Base-by-base conservation (phyloP, 129 eudicot genomes). In the Centella asiatica region DNA sequence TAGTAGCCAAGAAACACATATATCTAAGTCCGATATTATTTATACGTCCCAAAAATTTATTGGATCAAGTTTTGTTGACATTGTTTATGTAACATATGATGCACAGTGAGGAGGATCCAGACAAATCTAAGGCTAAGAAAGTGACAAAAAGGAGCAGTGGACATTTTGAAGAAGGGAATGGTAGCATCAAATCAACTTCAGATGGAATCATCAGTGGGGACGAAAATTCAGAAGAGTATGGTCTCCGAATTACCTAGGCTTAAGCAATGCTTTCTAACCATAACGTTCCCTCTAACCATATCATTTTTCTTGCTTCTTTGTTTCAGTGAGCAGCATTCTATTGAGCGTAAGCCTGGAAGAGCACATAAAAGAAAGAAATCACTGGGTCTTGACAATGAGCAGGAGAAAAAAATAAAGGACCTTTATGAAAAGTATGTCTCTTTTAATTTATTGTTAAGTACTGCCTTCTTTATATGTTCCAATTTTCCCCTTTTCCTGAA, bases 361-460 rank as follows among this genome's bases (percentile, higher is more conserved):
- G 73, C 68, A 37, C 57, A 67, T 7, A 78, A 72, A 72, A 78
- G 74, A 63, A 69, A 70, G 69, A 87, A 81, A 63, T 77, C 80
- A 56, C 72, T 81, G 53, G 69, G 77, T 72, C 80, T 79, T 23
- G 66, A 65, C 76, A 79, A 76, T 48, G 95, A 78, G 62, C 28
- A 78, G 44, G 85, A 73, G 57, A 77, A 73, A 66, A 74, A 79
- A 72, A 64, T 86, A 20, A 75, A 72, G 78, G 80, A 74, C 62
- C 89, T 90, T 62, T 86, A 72, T 36, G 85, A 90, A 69, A 83
- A 74, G 97, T 86, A 76, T 67, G 89, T 68, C 20, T 36, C 52
- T 28, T 67, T n/a, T 55, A 25, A 22, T 37, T 7, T 36, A 15
- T 23, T 56, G 62, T 32, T 56, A 17, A n/a, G 62, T 55, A 32